Evolutionary conservation across 2,329 filamentous ascomycete species (phyloP), one percentile per base, ranked within the genome.

Genomic region (Emericellopsis atlantica): DNA sequence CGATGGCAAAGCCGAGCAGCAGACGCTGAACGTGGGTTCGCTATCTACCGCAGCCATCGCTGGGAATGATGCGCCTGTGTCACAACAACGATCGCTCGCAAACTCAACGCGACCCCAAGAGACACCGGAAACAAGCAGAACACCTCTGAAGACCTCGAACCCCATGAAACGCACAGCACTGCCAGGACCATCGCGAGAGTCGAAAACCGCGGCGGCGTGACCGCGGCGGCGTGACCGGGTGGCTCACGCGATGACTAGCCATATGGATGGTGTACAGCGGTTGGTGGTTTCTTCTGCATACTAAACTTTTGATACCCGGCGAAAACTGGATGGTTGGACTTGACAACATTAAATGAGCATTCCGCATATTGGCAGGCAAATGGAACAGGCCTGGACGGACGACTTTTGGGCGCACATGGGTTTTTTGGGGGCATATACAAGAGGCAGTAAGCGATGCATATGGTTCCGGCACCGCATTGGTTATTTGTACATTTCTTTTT

Each of bases 71-170:
- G 46, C 45, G 18, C 41, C 49, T 12, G 44, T 45, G n/a, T 37
- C 49, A 4, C 51, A 46, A 24, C 49, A 51, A 11, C 48, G 51
- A 36, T 54, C 59, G 29, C 52, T 56, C 16, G 50, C 51, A 22
- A 37, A 53, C 12, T 40, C 52, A 9, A 49, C 44, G 35, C 51
- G 51, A 10, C 43, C 55, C 26, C 63, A 65, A 9, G 64, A 59
- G 24, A 69, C 67, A 1, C 64, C 66, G n/a, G 65, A 70, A 47
- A 50, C 68, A 44, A 56, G 64, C 36, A 59, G 65, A 41, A 58
- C 58, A 21, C 51, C 57, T 32, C 43, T 58, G 18, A 61, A 56
- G 42, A 49, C 55, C 12, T 48, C 50, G 32, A 50, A 53, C 15
- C 54, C 57, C 52, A 42, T 54, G 48, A 63, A 61, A 44, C 54